Percentiles rank a stretch among this genome's conserved stretches.
phyloP scores from a whole-genome alignment of 148 eudicot species.

The Rheum nobile region DNA sequence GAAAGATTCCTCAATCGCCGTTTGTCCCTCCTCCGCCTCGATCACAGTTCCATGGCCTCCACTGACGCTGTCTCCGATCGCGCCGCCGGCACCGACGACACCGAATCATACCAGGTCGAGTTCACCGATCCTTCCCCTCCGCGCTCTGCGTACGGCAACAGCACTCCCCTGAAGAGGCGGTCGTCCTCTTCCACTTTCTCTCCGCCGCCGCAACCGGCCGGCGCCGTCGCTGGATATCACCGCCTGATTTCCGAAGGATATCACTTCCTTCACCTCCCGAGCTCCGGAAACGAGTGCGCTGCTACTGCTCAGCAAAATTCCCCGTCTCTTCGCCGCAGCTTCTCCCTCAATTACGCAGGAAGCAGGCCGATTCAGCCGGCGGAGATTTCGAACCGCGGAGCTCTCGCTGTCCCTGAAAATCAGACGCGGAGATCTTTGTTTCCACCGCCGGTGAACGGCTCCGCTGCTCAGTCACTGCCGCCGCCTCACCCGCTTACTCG shows the following conservation, averaged over 20 bases:
- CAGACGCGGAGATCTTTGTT: neutral
- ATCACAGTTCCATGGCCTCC: neutral
- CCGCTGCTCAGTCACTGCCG: neutral
- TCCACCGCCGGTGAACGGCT: neutral
- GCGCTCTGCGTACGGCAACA: neutral
- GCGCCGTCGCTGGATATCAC: neutral
- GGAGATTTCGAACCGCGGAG: neutral
- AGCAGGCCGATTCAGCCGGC: neutral
- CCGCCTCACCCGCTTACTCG: neutral
- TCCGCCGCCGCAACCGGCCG: neutral
- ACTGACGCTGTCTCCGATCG: neutral
- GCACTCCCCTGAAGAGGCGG: neutral
- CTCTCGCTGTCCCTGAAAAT: neutral
- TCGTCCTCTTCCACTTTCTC: neutral
- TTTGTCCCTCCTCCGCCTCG: neutral
- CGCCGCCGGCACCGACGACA: neutral
- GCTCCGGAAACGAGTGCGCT: neutral
- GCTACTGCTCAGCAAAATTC: neutral
- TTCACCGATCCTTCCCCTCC: neutral
- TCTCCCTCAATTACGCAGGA: neutral
- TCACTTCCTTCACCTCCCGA: neutral
- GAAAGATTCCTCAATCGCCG: neutral
- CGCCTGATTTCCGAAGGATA: neutral
- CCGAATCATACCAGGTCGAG: neutral
- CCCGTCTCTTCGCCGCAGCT: neutral